phyloP scores from a whole-genome alignment of 1,284 basidiomycete genomes.

The Melampsora americana region DNA sequence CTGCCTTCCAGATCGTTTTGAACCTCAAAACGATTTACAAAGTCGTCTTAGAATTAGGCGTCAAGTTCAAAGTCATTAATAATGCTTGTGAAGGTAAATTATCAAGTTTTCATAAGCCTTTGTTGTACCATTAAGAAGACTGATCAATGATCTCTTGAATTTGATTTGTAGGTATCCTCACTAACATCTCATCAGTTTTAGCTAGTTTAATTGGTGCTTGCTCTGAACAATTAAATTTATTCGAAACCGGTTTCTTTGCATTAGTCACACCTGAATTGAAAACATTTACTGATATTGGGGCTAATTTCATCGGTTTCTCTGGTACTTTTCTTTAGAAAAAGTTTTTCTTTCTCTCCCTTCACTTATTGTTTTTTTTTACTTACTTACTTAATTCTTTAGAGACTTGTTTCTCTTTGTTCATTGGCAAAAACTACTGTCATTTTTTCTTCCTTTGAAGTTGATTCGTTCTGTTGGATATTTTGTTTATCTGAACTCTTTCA shows the following conservation, averaged over 20 bases:
- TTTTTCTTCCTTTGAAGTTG: too few species aligned
- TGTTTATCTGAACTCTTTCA: too few species aligned
- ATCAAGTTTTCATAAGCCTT: background rate
- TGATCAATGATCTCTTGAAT: background rate
- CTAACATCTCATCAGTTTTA: constrained; percentile 4
- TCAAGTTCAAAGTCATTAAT: background rate
- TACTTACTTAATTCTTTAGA: too few species aligned
- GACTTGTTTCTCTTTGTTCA: too few species aligned
- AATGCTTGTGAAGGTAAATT: background rate
- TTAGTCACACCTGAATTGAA: constrained; percentile 24
- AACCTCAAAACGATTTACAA: constrained; percentile 1
- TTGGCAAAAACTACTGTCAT: too few species aligned
- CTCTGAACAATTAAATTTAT: constrained; percentile 34
- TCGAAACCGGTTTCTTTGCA: constrained; percentile 35
- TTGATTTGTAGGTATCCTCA: background rate
- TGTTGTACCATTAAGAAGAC: background rate
- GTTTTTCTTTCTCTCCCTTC: too few species aligned
- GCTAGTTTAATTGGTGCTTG: constrained; percentile 31
- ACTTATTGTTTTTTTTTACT: too few species aligned
- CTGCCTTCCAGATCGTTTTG: constrained; percentile 6
- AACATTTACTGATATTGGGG: constrained; percentile 1
- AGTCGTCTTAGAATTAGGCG: background rate
- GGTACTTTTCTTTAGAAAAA: background rate
- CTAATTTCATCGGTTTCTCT: background rate
- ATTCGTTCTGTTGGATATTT: too few species aligned